Base-by-base conservation (phyloP, 768 basidiomycete species). In the Galerina marginata region DNA sequence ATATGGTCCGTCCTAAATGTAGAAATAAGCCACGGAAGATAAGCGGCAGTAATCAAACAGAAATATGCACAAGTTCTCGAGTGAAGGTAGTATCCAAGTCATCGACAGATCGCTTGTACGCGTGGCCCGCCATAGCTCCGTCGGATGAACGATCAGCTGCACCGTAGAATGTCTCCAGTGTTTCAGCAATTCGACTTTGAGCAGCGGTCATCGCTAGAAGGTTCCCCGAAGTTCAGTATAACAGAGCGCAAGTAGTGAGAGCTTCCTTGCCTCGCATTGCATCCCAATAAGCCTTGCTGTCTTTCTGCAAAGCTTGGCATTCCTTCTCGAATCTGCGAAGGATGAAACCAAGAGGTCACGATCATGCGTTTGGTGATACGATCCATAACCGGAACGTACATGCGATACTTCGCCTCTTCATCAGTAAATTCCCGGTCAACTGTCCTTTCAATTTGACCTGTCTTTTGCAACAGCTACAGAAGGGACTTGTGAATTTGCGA, bases 361-460 rank as follows among this genome's bases (percentile, higher is more conserved):
- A 36, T 64, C 39, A 25, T 14, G 23, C 39, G 29, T 55, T n/a
- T 6, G 44, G 7, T 14, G 38, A 54, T n/a, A 10, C 37, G 49
- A 53, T 42, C 26, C 39, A 25, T 7, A 38, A 64, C 4, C 39
- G 29, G 44, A 11, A 79, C 93, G 73, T 73, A 97, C 96, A 85
- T 85, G 79, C 88, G 86, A 81, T 88, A 98, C 72, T 95, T 92
- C 49, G 88, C 86, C 73, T 97, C 94, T 74, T 97, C 96, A 59
- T 95, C 90, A 12, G 89, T 82, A 69, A 97, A 99, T 70, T 99
- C 95, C 51, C 92, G 81, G 75, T 99, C 96, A 25, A 97, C 86
- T 0, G 96, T 99, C 29, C 95, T 84, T 72, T 99, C 96, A 60
- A 99, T 94, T 77, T 98, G 96, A 57, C 96, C 96, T 1, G 96